Evolutionary conservation across 495 filamentous ascomycete genomes (phyloP).

Genomic region (Cetradonia linearis): DNA sequence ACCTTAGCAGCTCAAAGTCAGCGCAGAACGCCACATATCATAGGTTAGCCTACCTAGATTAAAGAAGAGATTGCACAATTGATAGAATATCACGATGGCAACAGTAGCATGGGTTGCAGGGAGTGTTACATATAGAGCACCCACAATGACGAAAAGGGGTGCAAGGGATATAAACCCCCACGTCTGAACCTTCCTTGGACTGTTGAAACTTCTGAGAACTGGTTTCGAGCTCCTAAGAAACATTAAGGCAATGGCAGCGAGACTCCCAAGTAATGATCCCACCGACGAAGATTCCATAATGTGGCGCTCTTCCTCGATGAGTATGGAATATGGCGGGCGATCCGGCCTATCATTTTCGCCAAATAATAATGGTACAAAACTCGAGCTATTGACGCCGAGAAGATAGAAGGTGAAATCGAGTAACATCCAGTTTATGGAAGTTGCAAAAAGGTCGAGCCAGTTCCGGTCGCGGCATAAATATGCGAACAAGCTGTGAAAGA

Average conservation of each 20-base stretch:
- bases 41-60: not conserved
- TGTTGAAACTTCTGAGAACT: constrained; percentile 35
- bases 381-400: constrained; percentile 37
- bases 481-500: not conserved
- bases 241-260: constrained; percentile 35
- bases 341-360: not conserved
- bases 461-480: constrained; percentile 34
- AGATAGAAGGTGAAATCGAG: constrained; percentile 50
- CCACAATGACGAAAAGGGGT: constrained; percentile 39
- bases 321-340: constrained; percentile 18
- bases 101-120: constrained; percentile 28
- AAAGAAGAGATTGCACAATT: not conserved
- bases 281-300: constrained; percentile 29
- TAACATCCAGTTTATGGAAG: constrained; percentile 40
- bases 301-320: constrained; percentile 28
- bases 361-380: constrained; percentile 27
- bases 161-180: constrained; percentile 40
- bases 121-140: constrained; percentile 36
- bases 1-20: not conserved
- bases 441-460: constrained; percentile 41
- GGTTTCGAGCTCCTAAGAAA: not conserved
- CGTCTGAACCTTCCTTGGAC: constrained; percentile 39
- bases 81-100: constrained; percentile 33
- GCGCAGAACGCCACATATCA: not conserved
- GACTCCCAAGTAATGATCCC: constrained; percentile 39